These are phyloP conservation scores for Trichoderma sp. DNA, from an alignment of 2,329 filamentous ascomycete genomes.

Conservation along the genomic window DNA sequence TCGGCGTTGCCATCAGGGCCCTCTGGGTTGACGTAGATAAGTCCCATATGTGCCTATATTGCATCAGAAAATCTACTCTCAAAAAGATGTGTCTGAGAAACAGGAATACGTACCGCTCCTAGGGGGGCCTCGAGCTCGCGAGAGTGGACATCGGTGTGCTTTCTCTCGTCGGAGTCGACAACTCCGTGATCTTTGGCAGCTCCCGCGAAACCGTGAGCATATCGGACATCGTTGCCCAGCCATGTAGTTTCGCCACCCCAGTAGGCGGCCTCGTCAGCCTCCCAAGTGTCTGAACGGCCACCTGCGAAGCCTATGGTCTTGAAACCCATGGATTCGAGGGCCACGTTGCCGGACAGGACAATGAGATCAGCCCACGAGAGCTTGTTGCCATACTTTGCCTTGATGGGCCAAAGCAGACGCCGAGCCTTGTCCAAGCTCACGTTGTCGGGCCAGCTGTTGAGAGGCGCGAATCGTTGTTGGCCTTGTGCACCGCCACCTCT, in stretches of 20 bases:
- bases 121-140: constrained; percentile 69
- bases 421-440: constrained; percentile 78
- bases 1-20: constrained; percentile 73
- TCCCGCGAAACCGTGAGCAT: constrained; percentile 53
- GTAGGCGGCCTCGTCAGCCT: constrained; percentile 75
- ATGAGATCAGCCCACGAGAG: constrained; percentile 78
- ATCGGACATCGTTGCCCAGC: constrained; percentile 74
- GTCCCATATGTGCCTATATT: constrained; percentile 46
- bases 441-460: constrained; percentile 82
- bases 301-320: constrained; percentile 73
- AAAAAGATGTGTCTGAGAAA: too few species aligned
- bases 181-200: constrained; percentile 37
- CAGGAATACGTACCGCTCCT: constrained; percentile 58
- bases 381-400: constrained; percentile 82
- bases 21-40: constrained; percentile 83
- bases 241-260: constrained; percentile 77
- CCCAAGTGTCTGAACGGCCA: constrained; percentile 71
- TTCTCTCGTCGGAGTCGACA: constrained; percentile 37
- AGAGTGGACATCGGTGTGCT: constrained; percentile 54
- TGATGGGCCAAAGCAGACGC: constrained; percentile 77
- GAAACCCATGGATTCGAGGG: constrained; percentile 75
- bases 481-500: constrained; percentile 69
- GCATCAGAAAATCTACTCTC: not conserved
- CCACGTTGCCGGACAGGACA: constrained; percentile 73
- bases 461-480: constrained; percentile 74